A percentile compares a stretch with the other conserved stretches of the same genome.
phyloP scores from a whole-genome alignment of 164 flowering plant species.

The Litsea cubeba region DNA sequence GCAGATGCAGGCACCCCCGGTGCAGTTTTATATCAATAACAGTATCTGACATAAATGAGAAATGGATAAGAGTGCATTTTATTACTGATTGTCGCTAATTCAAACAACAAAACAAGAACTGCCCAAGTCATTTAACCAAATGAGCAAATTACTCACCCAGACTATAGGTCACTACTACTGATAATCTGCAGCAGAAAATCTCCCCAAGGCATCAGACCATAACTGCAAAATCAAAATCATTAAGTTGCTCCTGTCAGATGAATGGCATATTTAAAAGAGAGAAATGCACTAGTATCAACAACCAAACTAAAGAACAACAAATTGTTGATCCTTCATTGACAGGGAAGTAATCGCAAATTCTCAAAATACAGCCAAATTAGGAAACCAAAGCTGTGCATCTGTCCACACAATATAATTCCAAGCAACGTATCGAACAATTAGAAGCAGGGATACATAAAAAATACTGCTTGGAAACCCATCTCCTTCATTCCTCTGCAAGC shows the following conservation, averaged over 20 bases:
- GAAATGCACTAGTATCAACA: not conserved
- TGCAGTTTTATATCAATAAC: conserved; percentile 61
- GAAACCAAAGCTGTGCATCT: not conserved
- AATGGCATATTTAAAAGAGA: not conserved
- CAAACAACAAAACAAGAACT: conserved; percentile 14
- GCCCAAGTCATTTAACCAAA: conserved; percentile 13
- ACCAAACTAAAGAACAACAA: not conserved
- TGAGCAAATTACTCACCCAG: conserved; percentile 37
- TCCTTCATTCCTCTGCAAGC: not conserved
- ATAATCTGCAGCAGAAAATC: conserved; percentile 3
- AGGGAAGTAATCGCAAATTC: not conserved
- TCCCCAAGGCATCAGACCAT: not conserved
- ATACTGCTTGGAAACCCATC: not conserved
- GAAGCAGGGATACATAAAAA: not conserved
- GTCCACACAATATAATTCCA: not conserved
- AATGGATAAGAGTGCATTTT: conserved; percentile 13
- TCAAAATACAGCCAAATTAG: too few species aligned
- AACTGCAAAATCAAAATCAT: not conserved
- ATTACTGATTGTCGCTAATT: conserved; percentile 18
- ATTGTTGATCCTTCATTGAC: not conserved
- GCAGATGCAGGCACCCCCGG: conserved; percentile 94
- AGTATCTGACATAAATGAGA: conserved; percentile 1
- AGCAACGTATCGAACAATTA: not conserved
- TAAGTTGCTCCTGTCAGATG: conserved; percentile 1
- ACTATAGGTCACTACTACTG: conserved; percentile 11